phyloP scores from a whole-genome alignment of 306 rosid species.

The Astragalus membranaceus region DNA sequence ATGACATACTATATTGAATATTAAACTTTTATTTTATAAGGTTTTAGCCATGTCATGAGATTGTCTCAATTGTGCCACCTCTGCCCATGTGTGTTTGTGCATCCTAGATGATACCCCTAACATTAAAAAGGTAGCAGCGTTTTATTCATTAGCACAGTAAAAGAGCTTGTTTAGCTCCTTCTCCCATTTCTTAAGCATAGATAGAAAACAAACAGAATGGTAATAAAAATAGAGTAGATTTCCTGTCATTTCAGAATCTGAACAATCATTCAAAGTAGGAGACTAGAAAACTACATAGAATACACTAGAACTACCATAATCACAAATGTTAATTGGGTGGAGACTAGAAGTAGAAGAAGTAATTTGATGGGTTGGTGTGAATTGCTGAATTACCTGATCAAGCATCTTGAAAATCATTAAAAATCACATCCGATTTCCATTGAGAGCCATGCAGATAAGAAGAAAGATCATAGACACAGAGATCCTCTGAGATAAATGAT shows the following conservation, averaged over 20 bases:
- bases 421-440: constrained; percentile 14
- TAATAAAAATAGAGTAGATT: neutral
- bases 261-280: constrained; percentile 12
- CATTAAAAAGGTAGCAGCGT: neutral
- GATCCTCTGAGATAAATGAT: constrained; percentile 15
- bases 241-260: constrained; percentile 10
- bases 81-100: neutral
- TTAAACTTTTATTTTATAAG: neutral
- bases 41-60: neutral
- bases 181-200: neutral
- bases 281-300: too few relatives aligned
- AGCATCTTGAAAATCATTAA: constrained; percentile 10
- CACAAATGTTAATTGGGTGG: neutral
- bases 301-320: neutral
- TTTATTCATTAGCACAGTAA: neutral
- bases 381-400: constrained; percentile 30
- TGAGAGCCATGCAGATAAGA: constrained; percentile 11
- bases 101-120: neutral
- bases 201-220: neutral
- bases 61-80: neutral
- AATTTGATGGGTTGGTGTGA: constrained; percentile 11
- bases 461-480: neutral
- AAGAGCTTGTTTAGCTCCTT: neutral
- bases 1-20: neutral
- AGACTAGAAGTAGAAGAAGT: neutral